Base-by-base conservation (phyloP, 1,284 basidiomycete species). In the Heterobasidion occidentale region DNA sequence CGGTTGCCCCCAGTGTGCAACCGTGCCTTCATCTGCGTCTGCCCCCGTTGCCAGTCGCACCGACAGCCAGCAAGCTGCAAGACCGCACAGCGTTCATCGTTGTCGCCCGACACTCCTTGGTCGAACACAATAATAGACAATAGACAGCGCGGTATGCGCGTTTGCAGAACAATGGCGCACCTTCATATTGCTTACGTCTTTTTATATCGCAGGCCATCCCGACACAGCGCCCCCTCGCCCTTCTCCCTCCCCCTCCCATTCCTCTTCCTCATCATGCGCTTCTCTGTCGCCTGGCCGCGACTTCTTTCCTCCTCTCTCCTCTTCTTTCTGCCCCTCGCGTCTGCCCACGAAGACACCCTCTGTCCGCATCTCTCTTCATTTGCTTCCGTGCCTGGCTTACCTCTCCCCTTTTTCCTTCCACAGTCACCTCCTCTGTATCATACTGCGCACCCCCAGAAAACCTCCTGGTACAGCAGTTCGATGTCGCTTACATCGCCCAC, bases 361-460 rank as follows among this genome's bases (percentile, higher is more conserved):
- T 88, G 86, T 85, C 64, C 35, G 48, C 52, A 52, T 50, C 58
- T 45, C 54, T 57, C 55, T n/a, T 58, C 59, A 48, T 54, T n/a
- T 20, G 46, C 38, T 57, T 45, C 38, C 38, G 27, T 27, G 11
- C 38, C 38, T 9, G 38, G 11, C 38, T n/a, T 42, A 42, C 11
- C 38, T 42, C 45, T 56, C 19, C 48, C 47, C 42, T 49, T 60
- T 50, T 56, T 53, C 44, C 33, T 19, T 17, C 17, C 35, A 45
- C 64, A 88, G 87, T 87, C 70, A 92, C 92, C 45, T 91, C 90
- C 47, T 89, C 90, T 54, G 90, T 94, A 62, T 88, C 91, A 17
- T 94, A 94, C 69, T 95, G 92, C 71, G 76, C 86, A 53, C 86
- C 89, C 46, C 88, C 91, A 46, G 83, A 86, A 68, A 81, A 83